Evolutionary conservation across 164 flowering plant species (phyloP).

Genomic region (Vitis cinerea): DNA sequence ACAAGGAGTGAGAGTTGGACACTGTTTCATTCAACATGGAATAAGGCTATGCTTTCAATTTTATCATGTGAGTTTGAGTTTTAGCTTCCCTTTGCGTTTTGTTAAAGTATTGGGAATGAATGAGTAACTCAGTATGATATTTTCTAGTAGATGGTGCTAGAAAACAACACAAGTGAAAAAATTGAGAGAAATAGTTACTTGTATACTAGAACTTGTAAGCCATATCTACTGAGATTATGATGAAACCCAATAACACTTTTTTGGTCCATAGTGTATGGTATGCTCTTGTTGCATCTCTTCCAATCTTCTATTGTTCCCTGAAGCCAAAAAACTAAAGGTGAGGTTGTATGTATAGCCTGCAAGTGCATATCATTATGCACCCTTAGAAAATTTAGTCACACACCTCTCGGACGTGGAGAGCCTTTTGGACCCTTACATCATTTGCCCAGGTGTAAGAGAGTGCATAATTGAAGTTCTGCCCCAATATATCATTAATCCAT

Average conservation of each 20-base stretch:
- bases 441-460: conserved; percentile 17
- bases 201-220: conserved; percentile 18
- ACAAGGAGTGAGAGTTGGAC: no score
- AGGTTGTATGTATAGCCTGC: background rate
- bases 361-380: background rate
- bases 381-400: background rate
- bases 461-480: conserved; percentile 18
- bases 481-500: no score
- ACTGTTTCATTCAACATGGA: no score
- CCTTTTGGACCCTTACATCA: conserved; percentile 12
- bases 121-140: no score
- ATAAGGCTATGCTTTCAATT: no score
- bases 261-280: background rate
- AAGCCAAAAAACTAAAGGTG: background rate
- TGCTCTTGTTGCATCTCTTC: conserved; percentile 16
- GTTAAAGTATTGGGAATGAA: no score
- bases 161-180: no score
- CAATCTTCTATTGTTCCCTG: conserved; percentile 7
- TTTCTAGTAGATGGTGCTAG: no score
- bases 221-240: conserved; percentile 10
- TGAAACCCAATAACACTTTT: conserved; percentile 11
- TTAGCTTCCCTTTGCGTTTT: no score
- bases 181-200: background rate
- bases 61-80: no score
- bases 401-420: conserved; percentile 18